Evolutionary conservation across 2,329 filamentous ascomycete genomes (phyloP).

Genomic region (Penicillium rolfsii): DNA sequence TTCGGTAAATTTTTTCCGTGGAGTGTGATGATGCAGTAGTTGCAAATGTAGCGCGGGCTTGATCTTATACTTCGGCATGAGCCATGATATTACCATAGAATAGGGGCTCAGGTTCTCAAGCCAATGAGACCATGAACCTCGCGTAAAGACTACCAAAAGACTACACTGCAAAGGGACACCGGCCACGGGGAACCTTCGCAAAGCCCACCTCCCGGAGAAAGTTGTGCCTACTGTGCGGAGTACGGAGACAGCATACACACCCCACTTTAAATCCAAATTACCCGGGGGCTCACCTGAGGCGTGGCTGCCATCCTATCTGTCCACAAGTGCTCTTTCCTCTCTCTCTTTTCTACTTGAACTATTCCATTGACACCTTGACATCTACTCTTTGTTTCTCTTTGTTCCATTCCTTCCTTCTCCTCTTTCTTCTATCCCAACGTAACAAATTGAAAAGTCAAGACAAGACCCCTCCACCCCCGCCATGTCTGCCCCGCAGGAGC

Average conservation of each 20-base stretch:
- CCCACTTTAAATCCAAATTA: slow-evolving; percentile 15
- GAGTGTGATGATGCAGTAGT: too few species aligned
- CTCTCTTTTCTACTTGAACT: background rate
- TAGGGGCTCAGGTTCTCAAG: background rate
- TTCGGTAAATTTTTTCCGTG: too few species aligned
- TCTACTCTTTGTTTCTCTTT: background rate
- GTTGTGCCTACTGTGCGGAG: background rate
- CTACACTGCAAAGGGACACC: slow-evolving; percentile 23
- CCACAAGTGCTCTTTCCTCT: background rate
- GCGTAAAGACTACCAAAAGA: slow-evolving; percentile 16
- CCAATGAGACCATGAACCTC: too few species aligned
- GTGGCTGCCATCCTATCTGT: slow-evolving; percentile 10
- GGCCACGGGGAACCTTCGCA: slow-evolving; percentile 6
- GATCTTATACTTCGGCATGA: background rate
- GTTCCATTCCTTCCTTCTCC: background rate
- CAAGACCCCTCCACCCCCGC: slow-evolving; percentile 30
- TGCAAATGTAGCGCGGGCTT: too few species aligned
- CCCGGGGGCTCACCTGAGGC: slow-evolving; percentile 19
- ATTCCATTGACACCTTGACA: background rate
- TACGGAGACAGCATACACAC: slow-evolving; percentile 5
- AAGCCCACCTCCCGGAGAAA: slow-evolving; percentile 5
- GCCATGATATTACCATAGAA: background rate
- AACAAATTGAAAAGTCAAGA: background rate
- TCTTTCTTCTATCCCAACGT: slow-evolving; percentile 1
- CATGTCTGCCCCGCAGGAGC: slow-evolving; percentile 47